phyloP scores from a whole-genome alignment of 495 filamentous ascomycete genomes.

The Collariella sp. region DNA sequence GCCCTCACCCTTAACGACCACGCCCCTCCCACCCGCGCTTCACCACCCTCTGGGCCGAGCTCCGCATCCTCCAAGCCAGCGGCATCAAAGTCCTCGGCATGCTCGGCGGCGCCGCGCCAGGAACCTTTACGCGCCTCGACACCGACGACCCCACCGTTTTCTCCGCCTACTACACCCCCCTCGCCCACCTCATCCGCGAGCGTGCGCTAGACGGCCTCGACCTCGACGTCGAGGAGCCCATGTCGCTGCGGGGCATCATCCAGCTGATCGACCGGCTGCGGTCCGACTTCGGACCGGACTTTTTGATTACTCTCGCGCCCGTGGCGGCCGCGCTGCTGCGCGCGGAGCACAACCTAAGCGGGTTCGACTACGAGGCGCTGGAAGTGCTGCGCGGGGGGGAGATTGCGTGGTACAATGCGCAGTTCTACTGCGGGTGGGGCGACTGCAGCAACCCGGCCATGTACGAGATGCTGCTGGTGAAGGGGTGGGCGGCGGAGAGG shows the following conservation, averaged over 20 bases:
- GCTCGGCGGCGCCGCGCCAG: conserved; percentile 72
- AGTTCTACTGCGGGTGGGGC: conserved; percentile 87
- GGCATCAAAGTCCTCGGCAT: conserved; percentile 72
- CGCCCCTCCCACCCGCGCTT: conserved; percentile 49
- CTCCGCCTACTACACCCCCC: conserved; percentile 57
- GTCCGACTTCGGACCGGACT: conserved; percentile 58
- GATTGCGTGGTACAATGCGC: conserved; percentile 74
- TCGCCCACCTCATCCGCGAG: conserved; percentile 51
- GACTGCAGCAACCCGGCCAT: conserved; percentile 45
- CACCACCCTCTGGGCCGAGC: conserved; percentile 59
- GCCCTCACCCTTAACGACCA: conserved; percentile 71
- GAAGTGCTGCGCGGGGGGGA: conserved; percentile 56
- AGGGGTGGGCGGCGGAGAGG: conserved; percentile 64
- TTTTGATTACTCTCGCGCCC: conserved; percentile 71
- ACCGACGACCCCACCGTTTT: conserved; percentile 40
- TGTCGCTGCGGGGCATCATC: conserved; percentile 62
- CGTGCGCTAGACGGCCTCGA: conserved; percentile 65
- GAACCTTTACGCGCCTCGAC: conserved; percentile 59
- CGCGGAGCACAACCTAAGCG: conserved; percentile 52
- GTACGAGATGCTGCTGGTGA: conserved; percentile 63
- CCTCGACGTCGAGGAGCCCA: conserved; percentile 74
- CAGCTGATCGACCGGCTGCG: conserved; percentile 69
- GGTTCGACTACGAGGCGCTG: conserved; percentile 66
- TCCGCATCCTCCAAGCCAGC: conserved; percentile 52
- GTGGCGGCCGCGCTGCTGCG: conserved; percentile 62